phyloP scores from a whole-genome alignment of 2,329 filamentous ascomycete genomes.

The Fusarium goolgardi region DNA sequence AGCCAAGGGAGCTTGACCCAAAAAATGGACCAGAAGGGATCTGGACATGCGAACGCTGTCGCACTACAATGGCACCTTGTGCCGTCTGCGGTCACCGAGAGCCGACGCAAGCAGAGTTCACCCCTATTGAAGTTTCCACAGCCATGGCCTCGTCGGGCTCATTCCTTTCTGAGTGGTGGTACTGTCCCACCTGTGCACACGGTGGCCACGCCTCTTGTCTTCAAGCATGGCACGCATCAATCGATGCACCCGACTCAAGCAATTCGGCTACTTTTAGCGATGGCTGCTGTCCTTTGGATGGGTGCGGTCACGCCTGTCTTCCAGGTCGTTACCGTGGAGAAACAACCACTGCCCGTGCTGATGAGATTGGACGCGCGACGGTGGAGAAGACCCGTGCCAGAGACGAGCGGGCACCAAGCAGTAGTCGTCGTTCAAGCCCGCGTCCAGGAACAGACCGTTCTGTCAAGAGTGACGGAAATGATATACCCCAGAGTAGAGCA shows the following conservation, averaged over 20 bases:
- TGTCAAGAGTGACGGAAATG: constrained; percentile 61
- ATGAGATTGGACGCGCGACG: constrained; percentile 64
- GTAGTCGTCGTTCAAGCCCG: constrained; percentile 49
- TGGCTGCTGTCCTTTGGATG: constrained; percentile 73
- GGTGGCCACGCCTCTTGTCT: constrained; percentile 72
- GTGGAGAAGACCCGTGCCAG: constrained; percentile 53
- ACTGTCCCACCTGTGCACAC: constrained; percentile 71
- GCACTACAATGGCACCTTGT: constrained; percentile 64
- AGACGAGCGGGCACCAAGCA: constrained; percentile 44
- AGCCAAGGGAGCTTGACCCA: constrained; percentile 66
- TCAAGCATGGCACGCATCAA: constrained; percentile 66
- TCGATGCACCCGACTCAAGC: constrained; percentile 33
- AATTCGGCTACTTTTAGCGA: constrained; percentile 56
- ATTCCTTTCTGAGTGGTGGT: constrained; percentile 67
- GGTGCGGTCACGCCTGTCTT: constrained; percentile 72
- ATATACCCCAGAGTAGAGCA: constrained; percentile 69
- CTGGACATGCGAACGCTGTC: constrained; percentile 70
- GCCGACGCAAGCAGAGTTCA: constrained; percentile 56
- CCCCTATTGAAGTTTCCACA: constrained; percentile 49
- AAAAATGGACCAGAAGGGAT: constrained; percentile 58
- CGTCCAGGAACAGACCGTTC: constrained; percentile 41
- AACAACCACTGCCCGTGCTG: constrained; percentile 57
- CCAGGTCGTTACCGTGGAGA: constrained; percentile 67
- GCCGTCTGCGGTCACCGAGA: constrained; percentile 69
- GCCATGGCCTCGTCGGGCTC: constrained; percentile 43